These are phyloP conservation scores for Eucalyptus erythrocorys DNA, from an alignment of 345 rosid species.

Conservation along the genomic window DNA sequence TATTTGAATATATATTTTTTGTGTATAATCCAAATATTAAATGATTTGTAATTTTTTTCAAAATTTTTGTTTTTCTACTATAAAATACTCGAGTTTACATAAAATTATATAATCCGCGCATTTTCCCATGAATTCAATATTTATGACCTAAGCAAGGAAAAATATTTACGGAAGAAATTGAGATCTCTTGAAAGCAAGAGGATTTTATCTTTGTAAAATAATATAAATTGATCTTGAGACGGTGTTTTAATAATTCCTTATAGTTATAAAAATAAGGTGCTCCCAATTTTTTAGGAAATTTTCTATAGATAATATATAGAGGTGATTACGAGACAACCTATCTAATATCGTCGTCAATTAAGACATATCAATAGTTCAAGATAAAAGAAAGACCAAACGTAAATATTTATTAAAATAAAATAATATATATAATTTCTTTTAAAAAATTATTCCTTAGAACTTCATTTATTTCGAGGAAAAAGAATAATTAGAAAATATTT, in stretches of 20 bases:
- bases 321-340: neutral
- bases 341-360: fast-evolving
- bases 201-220: neutral
- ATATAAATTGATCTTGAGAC: fast-evolving
- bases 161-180: neutral
- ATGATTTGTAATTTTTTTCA: neutral
- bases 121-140: neutral
- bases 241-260: neutral
- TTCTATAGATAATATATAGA: fast-evolving
- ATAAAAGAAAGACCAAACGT: neutral
- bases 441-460: neutral
- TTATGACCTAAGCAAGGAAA: neutral
- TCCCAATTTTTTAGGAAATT: neutral
- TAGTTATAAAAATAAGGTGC: neutral
- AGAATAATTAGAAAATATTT: too few species aligned
- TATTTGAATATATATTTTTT: neutral
- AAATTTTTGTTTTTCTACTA: neutral
- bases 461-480: fast-evolving
- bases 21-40: neutral
- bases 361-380: fast-evolving
- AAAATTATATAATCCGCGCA: neutral
- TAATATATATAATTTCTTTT: neutral
- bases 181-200: neutral
- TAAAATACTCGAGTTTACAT: fast-evolving
- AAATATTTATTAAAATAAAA: neutral